A percentile compares a stretch with the other conserved stretches of the same genome.
phyloP scores from a whole-genome alignment of 1,284 basidiomycete genomes.

The Wolfiporia cocos region DNA sequence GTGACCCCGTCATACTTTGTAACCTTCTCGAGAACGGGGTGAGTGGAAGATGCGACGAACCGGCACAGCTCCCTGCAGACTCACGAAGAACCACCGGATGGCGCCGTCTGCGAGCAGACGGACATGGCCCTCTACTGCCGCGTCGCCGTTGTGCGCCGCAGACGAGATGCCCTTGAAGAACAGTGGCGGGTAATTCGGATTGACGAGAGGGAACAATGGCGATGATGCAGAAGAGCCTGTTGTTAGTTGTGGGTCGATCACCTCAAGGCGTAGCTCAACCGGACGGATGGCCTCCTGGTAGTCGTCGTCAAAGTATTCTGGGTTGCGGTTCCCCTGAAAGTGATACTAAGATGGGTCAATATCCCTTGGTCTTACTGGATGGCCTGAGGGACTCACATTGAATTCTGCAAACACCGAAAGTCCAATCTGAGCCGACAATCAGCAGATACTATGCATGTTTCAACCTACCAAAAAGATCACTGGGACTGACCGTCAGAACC shows the following conservation, averaged over 20 bases:
- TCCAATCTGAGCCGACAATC: constrained; percentile 3
- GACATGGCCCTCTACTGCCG: constrained; percentile 48
- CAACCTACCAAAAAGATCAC: constrained; percentile 16
- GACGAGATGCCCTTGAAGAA: constrained; percentile 48
- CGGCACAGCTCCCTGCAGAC: constrained; percentile 19
- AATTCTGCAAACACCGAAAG: constrained; percentile 50
- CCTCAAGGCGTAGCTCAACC: constrained; percentile 47
- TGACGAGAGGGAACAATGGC: constrained; percentile 9
- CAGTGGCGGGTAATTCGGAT: constrained; percentile 37
- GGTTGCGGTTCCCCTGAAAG: constrained; percentile 35
- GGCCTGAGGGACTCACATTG: constrained; percentile 47
- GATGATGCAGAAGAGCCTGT: background rate
- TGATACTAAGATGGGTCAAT: too few relatives aligned
- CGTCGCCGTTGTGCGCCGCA: constrained; percentile 33
- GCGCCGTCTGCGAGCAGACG: constrained; percentile 44
- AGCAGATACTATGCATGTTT: constrained; percentile 33
- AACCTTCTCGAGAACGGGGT: constrained; percentile 9
- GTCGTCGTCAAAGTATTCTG: constrained; percentile 48
- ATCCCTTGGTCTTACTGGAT: too few relatives aligned
- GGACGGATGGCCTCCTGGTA: constrained; percentile 61
- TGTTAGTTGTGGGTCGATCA: constrained; percentile 27
- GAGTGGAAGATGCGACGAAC: constrained; percentile 5
- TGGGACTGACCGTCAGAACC: constrained; percentile 1
- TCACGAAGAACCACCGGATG: constrained; percentile 61
- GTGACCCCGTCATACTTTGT: constrained; percentile 21